Percentiles rank a stretch among this genome's conserved stretches.
Conservation (phyloP, 139 green algal genomes). For the Picochlorum sp. region DNA sequence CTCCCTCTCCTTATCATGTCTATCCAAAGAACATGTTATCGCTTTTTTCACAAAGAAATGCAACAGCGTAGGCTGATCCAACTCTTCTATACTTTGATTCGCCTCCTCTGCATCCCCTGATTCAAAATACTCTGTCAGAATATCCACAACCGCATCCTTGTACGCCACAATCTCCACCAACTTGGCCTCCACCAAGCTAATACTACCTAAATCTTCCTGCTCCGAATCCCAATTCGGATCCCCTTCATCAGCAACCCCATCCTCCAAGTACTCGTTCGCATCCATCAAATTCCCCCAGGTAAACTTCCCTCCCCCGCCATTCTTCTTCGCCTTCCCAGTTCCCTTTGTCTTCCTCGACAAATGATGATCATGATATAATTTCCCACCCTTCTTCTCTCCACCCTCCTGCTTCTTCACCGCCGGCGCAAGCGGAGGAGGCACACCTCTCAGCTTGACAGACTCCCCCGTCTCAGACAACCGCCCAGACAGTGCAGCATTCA, state of each 20-base stretch:
- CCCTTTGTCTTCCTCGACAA: conserved; percentile 30
- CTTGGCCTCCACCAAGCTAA: conserved; percentile 22
- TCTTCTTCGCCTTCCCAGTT: conserved; percentile 65
- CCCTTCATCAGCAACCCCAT: conserved; percentile 43
- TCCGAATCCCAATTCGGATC: conserved; percentile 81
- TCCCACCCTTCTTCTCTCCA: conserved; percentile 22
- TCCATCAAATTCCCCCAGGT: conserved; percentile 64
- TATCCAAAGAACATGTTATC: conserved; percentile 69
- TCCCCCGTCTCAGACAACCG: conserved; percentile 41
- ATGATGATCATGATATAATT: conserved; percentile 35
- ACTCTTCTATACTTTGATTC: conserved; percentile 44
- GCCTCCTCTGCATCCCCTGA: conserved; percentile 57
- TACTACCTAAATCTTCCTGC: conserved; percentile 4
- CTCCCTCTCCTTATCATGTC: conserved; percentile 85
- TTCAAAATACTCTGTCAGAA: conserved; percentile 73
- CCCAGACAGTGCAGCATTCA: conserved; percentile 63
- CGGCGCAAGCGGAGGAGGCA: conserved; percentile 12
- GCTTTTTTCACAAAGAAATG: conserved; percentile 90
- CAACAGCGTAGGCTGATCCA: conserved; percentile 41
- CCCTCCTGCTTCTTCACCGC: conserved; percentile 24
- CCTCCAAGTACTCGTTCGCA: conserved; percentile 1
- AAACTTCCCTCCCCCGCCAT: conserved; percentile 72
- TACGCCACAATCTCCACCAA: conserved; percentile 31
- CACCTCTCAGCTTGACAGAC: neutral
- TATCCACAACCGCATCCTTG: conserved; percentile 18